Evolutionary conservation across 2,329 filamentous ascomycete genomes (phyloP).

Genomic region (Paracoccidioides lutzii): DNA sequence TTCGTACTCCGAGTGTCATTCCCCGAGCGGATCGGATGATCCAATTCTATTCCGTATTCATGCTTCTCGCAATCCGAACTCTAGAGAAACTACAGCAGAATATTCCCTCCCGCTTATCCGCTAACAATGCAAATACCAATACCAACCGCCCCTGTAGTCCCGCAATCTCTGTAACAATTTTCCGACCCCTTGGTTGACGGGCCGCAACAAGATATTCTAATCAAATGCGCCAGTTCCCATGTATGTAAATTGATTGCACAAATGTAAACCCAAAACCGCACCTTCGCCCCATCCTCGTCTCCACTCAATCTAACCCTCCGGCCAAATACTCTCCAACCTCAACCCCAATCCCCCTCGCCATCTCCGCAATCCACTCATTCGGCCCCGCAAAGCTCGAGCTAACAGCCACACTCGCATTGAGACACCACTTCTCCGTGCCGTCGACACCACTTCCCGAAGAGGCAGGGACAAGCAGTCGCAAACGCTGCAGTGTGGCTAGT

Average conservation of each 20-base stretch:
- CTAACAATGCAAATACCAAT: too few relatives aligned
- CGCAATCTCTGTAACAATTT: too few relatives aligned
- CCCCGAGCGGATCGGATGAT: too few relatives aligned
- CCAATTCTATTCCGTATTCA: too few relatives aligned
- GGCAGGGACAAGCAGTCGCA: conserved; percentile 35
- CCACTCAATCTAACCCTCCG: not conserved
- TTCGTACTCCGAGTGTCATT: too few relatives aligned
- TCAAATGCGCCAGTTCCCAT: too few relatives aligned
- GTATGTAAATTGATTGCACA: not conserved
- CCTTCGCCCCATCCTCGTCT: not conserved
- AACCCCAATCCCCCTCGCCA: conserved; percentile 33
- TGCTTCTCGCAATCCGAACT: too few relatives aligned
- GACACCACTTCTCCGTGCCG: conserved; percentile 34
- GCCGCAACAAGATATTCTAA: too few relatives aligned
- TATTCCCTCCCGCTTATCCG: too few relatives aligned
- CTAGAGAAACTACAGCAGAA: too few relatives aligned
- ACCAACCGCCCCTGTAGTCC: too few relatives aligned
- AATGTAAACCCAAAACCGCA: not conserved
- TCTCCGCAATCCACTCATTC: conserved; percentile 34
- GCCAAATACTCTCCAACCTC: conserved; percentile 32
- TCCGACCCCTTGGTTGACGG: too few relatives aligned
- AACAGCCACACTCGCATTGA: conserved; percentile 28
- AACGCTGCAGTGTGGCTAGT: conserved; percentile 33
- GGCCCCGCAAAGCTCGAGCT: not conserved
- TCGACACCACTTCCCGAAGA: conserved; percentile 22